Base-by-base conservation (phyloP, 192 early-diverging fungal species). In the Coemansia sp. region DNA sequence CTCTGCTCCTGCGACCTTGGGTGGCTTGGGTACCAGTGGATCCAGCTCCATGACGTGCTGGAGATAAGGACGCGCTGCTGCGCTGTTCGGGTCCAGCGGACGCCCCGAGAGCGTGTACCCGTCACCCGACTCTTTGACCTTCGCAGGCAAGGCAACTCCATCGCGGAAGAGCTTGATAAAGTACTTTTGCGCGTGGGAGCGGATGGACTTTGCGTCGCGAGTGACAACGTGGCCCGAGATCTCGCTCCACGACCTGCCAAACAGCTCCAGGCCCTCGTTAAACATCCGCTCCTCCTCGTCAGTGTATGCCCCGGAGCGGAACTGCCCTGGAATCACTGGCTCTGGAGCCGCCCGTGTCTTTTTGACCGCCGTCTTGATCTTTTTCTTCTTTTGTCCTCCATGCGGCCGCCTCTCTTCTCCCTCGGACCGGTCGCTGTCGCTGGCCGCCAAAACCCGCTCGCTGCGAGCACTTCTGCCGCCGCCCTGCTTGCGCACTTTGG, bases 111-210 rank as follows among this genome's bases (percentile, higher is more conserved):
- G 72, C 6, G 93, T 94, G 79, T 93, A 93, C 1, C 93, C 93
- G 13, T 78, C 86, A n/a, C 93, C 93, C 2, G 87, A 84, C 67
- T 88, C 86, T 41, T 72, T 40, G 55, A 95, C 93, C 80, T 93
- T 96, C 62, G 78, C 85, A n/a, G 95, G 95, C 51, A 97, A 78
- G 41, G 92, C 92, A 49, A 92, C 74, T 22, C 82, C 89, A 68
- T 94, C 95, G 34, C 95, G 77, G 76, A 88, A 97, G 73, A 97
- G 79, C 74, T 94, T 94, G 78, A 96, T 96, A 70, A 97, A 94
- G 74, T 95, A 91, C 75, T 95, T 96, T 84, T 96, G 94, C 42
- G 94, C 94, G 72, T 95, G 95, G 65, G 91, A 92, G 66, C 94
- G 86, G 66, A 97, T 92, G 18, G 93, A 93, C 73, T 94, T 92